Conservation (phyloP, 352 stramenopile genomes). For the Discostella stelligera region DNA sequence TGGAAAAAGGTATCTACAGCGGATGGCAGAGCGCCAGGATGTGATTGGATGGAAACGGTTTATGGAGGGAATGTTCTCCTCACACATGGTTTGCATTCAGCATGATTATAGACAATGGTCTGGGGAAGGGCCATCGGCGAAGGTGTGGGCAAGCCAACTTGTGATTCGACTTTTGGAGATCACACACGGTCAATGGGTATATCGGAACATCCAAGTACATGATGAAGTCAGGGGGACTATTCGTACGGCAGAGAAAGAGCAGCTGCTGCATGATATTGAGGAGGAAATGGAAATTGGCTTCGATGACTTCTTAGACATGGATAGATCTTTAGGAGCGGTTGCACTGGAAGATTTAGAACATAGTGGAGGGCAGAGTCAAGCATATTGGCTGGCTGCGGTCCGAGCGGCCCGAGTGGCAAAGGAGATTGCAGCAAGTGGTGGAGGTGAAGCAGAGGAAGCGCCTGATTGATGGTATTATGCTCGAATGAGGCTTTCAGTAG, state of each 20-base stretch:
- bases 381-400: background rate
- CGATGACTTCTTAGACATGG: background rate
- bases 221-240: background rate
- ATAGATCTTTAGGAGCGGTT: background rate
- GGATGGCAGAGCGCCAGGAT: no score
- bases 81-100: background rate
- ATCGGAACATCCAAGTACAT: background rate
- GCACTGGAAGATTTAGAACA: background rate
- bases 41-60: background rate
- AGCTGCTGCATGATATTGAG: constrained; percentile 4
- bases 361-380: background rate
- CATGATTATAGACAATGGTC: background rate
- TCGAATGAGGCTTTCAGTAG: background rate
- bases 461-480: no score
- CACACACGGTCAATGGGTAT: constrained; percentile 7
- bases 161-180: background rate
- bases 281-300: background rate
- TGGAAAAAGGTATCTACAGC: no score
- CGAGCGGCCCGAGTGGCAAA: background rate
- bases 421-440: background rate
- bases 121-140: no score
- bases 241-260: background rate
- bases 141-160: background rate
- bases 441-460: no score
- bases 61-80: constrained; percentile 5